Base-by-base conservation (phyloP, 805 yeast genomes). In the Wickerhamomyces subpelliculosus region DNA sequence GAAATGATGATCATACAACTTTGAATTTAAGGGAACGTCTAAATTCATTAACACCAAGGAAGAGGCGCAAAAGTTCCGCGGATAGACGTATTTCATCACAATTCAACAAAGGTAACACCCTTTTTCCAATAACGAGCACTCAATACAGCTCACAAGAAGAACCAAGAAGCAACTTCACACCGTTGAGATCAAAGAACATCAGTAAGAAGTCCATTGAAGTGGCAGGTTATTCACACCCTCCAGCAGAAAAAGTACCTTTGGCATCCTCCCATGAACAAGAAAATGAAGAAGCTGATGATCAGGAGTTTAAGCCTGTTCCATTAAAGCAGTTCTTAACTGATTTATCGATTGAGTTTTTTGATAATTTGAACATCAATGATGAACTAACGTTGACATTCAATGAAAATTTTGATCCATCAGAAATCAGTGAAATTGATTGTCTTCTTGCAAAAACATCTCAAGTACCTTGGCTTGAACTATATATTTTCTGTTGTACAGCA, bases 401-500 rank as follows among this genome's bases (percentile, higher is more conserved):
- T 25, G 42, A 39, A 7, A 11, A 41, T 2, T 14, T 35, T 4
- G 35, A 39, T 3, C 19, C 32, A 4, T 31, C 41, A 4, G 11
- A 27, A 0, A 32, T 43, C 3, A 17, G 32, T 4, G 34, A 37
- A 6, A 22, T 45, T 20, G 56, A 53, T 21, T 54, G 37, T 32
- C 40, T 44, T 8, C 41, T 49, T 17, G 54, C 58, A 4, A 49
- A 40, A 20, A 41, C 40, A 21, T 38, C 52, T 2, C 47, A 47
- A 19, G 14, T 52, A 4, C 59, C 59, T 6, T 52, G 55, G 55
- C 25, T 55, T 7, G 59, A 53, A 19, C 41, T 55, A 1, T 49
- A 45, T 28, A 45, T 44, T 20, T 55, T 55, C 35, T 52, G 59
- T 33, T 55, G 59, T 43, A 45, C 41, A 19, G 58, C 53, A 31